A percentile compares a stretch with the other conserved stretches of the same genome.
These are phyloP conservation scores for Phytophthora syringae DNA, from an alignment of 352 stramenopile species.

Conservation along the genomic window DNA sequence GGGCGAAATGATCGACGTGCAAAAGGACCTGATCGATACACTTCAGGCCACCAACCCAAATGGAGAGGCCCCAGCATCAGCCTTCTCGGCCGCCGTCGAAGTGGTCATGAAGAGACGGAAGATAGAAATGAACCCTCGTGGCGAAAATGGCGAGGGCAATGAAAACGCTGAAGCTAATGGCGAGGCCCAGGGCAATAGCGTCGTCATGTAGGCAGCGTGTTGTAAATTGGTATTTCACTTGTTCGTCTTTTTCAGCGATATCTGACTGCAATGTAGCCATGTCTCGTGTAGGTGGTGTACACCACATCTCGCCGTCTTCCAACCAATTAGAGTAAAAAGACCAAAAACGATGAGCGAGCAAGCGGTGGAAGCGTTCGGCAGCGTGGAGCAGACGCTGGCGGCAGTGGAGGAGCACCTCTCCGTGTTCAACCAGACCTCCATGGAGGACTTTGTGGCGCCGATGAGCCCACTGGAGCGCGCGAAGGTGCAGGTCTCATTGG, in stretches of 20 bases:
- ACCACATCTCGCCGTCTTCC: slow-evolving; percentile 23
- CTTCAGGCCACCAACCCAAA: slow-evolving; percentile 52
- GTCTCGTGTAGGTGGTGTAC: slow-evolving; percentile 9
- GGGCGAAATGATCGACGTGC: slow-evolving; percentile 76
- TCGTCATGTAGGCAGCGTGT: slow-evolving; percentile 24
- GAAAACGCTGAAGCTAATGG: background rate
- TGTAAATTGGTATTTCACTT: background rate
- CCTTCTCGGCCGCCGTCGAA: slow-evolving; percentile 41
- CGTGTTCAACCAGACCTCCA: slow-evolving; percentile 56
- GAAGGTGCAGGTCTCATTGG: slow-evolving; percentile 85
- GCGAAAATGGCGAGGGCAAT: slow-evolving; percentile 2
- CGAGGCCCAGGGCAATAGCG: slow-evolving; percentile 12
- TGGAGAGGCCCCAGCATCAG: slow-evolving; percentile 38
- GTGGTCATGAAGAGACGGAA: slow-evolving; percentile 54
- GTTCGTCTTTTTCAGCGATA: background rate
- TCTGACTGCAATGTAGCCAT: background rate
- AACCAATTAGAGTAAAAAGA: slow-evolving; percentile 21
- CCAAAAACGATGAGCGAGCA: slow-evolving; percentile 59
- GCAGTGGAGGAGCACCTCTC: slow-evolving; percentile 77
- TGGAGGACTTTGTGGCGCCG: slow-evolving; percentile 66
- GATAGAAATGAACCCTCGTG: slow-evolving; percentile 28
- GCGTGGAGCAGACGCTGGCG: slow-evolving; percentile 82
- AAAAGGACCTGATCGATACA: slow-evolving; percentile 71
- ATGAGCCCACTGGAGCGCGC: slow-evolving; percentile 77
- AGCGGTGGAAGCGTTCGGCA: slow-evolving; percentile 65